Evolutionary conservation across 2,329 filamentous ascomycete genomes (phyloP), one percentile per base, ranked within the genome.

Genomic region (Colletotrichum gigasporum): DNA sequence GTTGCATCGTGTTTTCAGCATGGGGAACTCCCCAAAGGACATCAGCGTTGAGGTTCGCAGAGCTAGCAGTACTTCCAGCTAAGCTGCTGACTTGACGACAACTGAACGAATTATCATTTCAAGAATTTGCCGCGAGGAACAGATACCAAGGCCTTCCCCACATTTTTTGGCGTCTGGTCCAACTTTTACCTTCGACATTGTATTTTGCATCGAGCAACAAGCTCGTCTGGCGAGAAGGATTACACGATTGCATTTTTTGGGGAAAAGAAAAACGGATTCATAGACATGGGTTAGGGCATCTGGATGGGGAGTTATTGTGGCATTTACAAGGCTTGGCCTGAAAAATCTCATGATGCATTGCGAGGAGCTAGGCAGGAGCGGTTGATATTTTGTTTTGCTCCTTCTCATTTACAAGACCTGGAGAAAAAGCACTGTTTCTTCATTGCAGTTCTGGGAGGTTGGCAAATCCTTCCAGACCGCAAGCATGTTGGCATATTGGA

Each of bases 1-100:
- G 6, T 69, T 83, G 14, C 78, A 81, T 20, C 78, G 79, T 9
- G 76, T 82, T 20, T 78, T 81, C 48, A 76, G 71, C 47, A 53
- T 71, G 35, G 70, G 65, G 5, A 42, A 54, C n/a, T 34, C 41
- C n/a, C 47, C 65, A 10, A 63, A 56, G n/a, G 67, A 64, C 16
- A 18, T 60, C 8, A 30, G 45, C n/a, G n/a, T 54, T 1, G 58
- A 66, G 4, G 32, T 48, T n/a, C 57, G 66, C 10, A 56, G 66
- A 26, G 39, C 64, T 8, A 68, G 57, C 44, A 63, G 61, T 44
- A 62, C 62, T 5, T 57, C 65, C 3, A 67, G 62, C 39, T 67
- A 54, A 53, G 4, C 6, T 16, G 5, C 8, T 28, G 20, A 18
- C 50, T 18, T 30, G 20, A 39, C 28, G n/a, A n/a, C n/a, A n/a